phyloP scores from a whole-genome alignment of 108 stramenopile species.

The Cyclotella choctawhatcheeana region DNA sequence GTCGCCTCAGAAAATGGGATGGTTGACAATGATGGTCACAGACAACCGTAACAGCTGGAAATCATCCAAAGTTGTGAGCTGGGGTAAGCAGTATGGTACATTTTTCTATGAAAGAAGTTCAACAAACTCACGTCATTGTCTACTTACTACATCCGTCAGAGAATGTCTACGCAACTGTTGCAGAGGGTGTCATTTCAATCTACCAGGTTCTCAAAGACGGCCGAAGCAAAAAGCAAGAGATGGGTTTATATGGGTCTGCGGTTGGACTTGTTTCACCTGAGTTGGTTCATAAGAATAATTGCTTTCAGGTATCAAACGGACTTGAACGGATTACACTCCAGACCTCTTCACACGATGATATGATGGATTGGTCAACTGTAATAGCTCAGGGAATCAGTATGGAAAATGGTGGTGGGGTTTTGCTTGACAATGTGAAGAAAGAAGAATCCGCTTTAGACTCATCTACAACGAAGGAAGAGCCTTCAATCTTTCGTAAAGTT shows the following conservation, averaged over 20 bases:
- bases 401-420: slow-evolving; percentile 43
- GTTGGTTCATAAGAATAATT: slow-evolving; percentile 19
- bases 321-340: slow-evolving; percentile 28
- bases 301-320: slow-evolving; percentile 33
- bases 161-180: slow-evolving; percentile 38
- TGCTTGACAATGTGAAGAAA: slow-evolving; percentile 38
- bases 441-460: not conserved
- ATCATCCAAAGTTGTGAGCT: slow-evolving; percentile 6
- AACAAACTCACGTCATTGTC: not conserved
- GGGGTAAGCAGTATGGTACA: too few species aligned
- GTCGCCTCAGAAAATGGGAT: slow-evolving; percentile 45
- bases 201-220: slow-evolving; percentile 37
- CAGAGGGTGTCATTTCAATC: slow-evolving; percentile 22
- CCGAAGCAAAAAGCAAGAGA: slow-evolving; percentile 22
- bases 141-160: slow-evolving; percentile 7
- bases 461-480: not conserved
- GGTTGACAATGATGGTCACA: slow-evolving; percentile 27
- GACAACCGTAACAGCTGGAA: slow-evolving; percentile 13
- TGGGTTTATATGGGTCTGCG: slow-evolving; percentile 44
- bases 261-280: slow-evolving; percentile 30
- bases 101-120: too few species aligned
- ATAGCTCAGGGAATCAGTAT: slow-evolving; percentile 43
- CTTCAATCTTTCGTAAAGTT: slow-evolving; percentile 5
- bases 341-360: slow-evolving; percentile 11
- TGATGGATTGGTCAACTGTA: slow-evolving; percentile 33